Conservation (phyloP, 176 grass and related monocot genomes). For the Ensete ventricosum region DNA sequence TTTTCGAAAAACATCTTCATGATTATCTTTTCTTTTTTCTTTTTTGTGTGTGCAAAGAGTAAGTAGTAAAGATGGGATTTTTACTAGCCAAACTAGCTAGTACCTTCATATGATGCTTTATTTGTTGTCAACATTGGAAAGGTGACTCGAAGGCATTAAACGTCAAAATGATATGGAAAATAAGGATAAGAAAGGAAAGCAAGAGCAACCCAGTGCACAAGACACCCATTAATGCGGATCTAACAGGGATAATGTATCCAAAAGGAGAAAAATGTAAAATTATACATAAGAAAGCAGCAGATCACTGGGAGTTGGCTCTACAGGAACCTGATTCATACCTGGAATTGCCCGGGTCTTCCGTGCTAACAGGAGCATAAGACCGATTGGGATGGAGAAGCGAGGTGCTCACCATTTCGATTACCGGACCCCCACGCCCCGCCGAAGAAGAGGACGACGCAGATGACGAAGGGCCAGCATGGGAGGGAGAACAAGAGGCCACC, state of each 20-base stretch:
- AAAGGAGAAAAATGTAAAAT: background rate
- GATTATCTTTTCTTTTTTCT: too few species aligned
- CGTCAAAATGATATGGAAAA: background rate
- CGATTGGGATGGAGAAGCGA: slow-evolving; percentile 33
- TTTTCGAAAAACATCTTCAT: too few species aligned
- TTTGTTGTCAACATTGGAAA: too few species aligned
- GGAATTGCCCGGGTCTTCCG: slow-evolving; percentile 36
- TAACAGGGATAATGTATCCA: background rate
- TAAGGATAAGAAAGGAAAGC: too few species aligned
- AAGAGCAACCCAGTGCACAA: too few species aligned
- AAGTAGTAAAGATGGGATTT: too few species aligned
- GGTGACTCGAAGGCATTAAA: background rate
- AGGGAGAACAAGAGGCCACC: background rate
- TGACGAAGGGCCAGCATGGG: slow-evolving; percentile 15
- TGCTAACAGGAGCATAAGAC: slow-evolving; percentile 34
- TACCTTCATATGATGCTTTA: too few species aligned
- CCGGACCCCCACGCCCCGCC: background rate
- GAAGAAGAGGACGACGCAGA: slow-evolving; percentile 2
- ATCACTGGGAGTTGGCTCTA: background rate
- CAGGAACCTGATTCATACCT: slow-evolving; percentile 15
- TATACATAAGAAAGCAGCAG: too few species aligned
- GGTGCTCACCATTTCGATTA: slow-evolving; percentile 30
- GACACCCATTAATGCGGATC: background rate
- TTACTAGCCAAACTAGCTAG: too few species aligned
- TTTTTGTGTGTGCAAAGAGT: too few species aligned